Evolutionary conservation across 768 basidiomycete species (phyloP).

Genomic region (Collybia mongolica): DNA sequence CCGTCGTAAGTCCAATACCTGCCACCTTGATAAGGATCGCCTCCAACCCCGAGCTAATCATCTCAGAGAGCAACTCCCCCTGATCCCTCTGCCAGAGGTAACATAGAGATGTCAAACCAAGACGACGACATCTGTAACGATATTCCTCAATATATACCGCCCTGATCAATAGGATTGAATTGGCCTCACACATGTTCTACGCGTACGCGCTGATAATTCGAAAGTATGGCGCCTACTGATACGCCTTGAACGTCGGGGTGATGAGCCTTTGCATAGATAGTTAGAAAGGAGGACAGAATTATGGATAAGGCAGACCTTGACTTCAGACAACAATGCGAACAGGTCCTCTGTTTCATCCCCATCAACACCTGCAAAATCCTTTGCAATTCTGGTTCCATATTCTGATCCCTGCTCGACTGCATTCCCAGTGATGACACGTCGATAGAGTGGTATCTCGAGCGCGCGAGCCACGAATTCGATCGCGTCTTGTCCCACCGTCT

Average conservation of each 20-base stretch:
- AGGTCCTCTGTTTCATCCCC: conserved; percentile 99
- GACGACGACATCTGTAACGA: conserved; percentile 68
- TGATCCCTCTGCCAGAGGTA: conserved; percentile 97
- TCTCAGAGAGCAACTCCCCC: conserved; percentile 78
- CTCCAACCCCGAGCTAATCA: conserved; percentile 78
- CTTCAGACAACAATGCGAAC: conserved; percentile 62
- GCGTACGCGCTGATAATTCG: conserved; percentile 94
- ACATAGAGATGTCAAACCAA: conserved; percentile 75
- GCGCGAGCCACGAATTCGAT: conserved; percentile 85
- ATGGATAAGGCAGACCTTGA: conserved; percentile 57
- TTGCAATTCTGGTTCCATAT: conserved; percentile 72
- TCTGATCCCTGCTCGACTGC: conserved; percentile 82
- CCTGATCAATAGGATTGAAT: neutral
- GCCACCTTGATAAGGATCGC: conserved; percentile 94
- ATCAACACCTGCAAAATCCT: conserved; percentile 41
- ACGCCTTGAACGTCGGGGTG: conserved; percentile 86
- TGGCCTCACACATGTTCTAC: conserved; percentile 91
- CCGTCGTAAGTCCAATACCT: conserved; percentile 79
- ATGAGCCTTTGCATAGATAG: conserved; percentile 39
- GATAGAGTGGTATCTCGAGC: conserved; percentile 83
- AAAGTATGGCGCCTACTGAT: conserved; percentile 94
- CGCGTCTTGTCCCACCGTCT: conserved; percentile 97
- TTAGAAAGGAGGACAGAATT: neutral
- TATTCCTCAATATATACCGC: neutral
- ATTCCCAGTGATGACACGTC: conserved; percentile 74